phyloP scores from a whole-genome alignment of 106 monocot species.

The Xerophyta viscosa region DNA sequence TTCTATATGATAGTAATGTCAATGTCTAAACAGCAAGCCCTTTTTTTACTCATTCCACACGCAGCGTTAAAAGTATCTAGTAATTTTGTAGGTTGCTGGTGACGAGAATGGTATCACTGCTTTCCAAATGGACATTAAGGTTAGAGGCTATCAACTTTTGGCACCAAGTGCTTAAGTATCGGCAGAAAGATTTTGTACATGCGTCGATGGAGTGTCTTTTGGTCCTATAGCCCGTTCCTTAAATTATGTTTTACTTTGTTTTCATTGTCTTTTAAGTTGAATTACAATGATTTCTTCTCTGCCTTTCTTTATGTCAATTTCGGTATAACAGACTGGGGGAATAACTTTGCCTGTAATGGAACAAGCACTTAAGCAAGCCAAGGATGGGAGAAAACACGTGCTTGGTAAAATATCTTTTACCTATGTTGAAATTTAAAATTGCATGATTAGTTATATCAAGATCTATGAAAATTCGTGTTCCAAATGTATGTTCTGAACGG shows the following conservation, averaged over 20 bases:
- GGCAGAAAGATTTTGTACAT: too few relatives aligned
- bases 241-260: too few relatives aligned
- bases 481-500: too few relatives aligned
- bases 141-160: constrained; percentile 8
- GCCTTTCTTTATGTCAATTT: neutral
- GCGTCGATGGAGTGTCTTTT: too few relatives aligned
- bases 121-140: constrained; percentile 99
- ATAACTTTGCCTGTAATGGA: constrained; percentile 88
- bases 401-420: constrained; percentile 60
- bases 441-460: too few relatives aligned
- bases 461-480: too few relatives aligned
- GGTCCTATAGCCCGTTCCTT: too few relatives aligned
- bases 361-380: constrained; percentile 83
- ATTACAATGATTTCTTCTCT: neutral
- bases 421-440: too few relatives aligned
- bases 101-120: constrained; percentile 88
- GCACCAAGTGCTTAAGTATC: too few relatives aligned
- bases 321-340: constrained; percentile 47
- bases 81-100: constrained; percentile 69
- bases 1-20: neutral
- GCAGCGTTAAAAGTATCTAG: neutral
- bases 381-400: constrained; percentile 75
- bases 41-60: neutral
- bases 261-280: too few relatives aligned
- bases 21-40: too few relatives aligned